A percentile compares a stretch with the other conserved stretches of the same genome.
phyloP scores from a whole-genome alignment of 805 yeast genomes.

The Hanseniaspora singularis region DNA sequence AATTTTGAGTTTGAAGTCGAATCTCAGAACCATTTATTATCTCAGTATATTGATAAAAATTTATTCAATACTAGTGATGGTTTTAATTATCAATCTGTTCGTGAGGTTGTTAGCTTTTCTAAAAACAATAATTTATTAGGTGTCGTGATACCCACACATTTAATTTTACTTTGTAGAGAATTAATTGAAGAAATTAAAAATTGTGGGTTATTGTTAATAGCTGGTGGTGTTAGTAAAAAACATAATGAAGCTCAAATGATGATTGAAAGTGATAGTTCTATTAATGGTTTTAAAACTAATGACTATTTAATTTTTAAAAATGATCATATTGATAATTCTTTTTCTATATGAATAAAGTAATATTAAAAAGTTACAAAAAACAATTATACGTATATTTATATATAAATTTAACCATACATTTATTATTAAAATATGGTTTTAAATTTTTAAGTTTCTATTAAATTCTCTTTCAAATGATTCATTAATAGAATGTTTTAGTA shows the following conservation, averaged over 20 bases:
- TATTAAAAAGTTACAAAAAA: background rate
- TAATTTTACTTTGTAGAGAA: constrained; percentile 63
- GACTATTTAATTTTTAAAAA: constrained; percentile 21
- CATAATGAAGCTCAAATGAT: constrained; percentile 16
- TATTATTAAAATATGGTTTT: no score
- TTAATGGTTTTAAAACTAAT: constrained; percentile 23
- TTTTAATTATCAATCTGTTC: constrained; percentile 46
- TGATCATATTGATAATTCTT: no score
- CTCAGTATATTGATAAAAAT: constrained; percentile 14
- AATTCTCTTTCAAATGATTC: constrained; percentile 34
- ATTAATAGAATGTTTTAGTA: constrained; percentile 45
- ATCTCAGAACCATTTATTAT: constrained; percentile 25
- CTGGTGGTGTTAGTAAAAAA: constrained; percentile 35
- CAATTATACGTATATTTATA: no score
- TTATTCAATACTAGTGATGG: constrained; percentile 16
- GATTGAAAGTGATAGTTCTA: constrained; percentile 16
- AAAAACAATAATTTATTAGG: constrained; percentile 76
- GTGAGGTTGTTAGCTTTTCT: constrained; percentile 74
- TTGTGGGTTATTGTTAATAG: constrained; percentile 75
- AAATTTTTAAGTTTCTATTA: no score
- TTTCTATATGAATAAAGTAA: background rate
- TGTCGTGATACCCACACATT: constrained; percentile 57
- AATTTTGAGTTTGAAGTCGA: constrained; percentile 21
- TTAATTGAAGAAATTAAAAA: constrained; percentile 63
- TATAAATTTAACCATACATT: no score